Evolutionary conservation across 2,329 filamentous ascomycete species (phyloP).

Genomic region (Lecanicillium sp.): DNA sequence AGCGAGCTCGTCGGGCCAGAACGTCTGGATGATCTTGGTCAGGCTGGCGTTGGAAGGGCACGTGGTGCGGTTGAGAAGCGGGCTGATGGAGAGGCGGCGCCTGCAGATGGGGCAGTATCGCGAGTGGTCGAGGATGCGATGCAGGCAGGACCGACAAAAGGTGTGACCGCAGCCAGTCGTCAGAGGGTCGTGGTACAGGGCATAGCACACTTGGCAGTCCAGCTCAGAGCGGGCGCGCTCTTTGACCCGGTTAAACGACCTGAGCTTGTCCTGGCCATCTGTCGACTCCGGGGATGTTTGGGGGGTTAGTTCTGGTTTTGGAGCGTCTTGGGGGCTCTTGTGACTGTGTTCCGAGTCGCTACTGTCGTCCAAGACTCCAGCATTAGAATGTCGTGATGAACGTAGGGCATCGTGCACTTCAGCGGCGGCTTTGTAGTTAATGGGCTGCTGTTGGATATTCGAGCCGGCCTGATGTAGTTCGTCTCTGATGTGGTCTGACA

Average conservation of each 20-base stretch:
- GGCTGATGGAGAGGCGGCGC: slow-evolving; percentile 49
- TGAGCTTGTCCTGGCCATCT: too few relatives aligned
- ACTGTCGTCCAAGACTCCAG: too few relatives aligned
- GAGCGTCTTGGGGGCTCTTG: background rate
- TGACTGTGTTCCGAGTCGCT: background rate
- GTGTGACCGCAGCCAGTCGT: slow-evolving; percentile 87
- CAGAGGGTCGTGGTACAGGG: slow-evolving; percentile 71
- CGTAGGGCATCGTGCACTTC: background rate
- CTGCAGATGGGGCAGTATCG: slow-evolving; percentile 77
- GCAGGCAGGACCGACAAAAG: slow-evolving; percentile 75
- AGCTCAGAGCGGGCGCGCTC: slow-evolving; percentile 61
- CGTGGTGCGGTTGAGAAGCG: slow-evolving; percentile 33
- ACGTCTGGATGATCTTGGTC: slow-evolving; percentile 53
- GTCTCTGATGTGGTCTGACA: slow-evolving; percentile 54
- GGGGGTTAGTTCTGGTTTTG: background rate
- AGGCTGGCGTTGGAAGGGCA: slow-evolving; percentile 58
- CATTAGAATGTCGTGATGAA: background rate
- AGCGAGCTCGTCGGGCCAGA: slow-evolving; percentile 64
- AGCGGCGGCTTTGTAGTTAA: background rate
- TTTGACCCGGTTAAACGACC: slow-evolving; percentile 49
- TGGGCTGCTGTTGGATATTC: background rate
- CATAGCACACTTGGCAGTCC: slow-evolving; percentile 86
- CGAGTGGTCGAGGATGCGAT: slow-evolving; percentile 70
- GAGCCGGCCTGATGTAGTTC: slow-evolving; percentile 33
- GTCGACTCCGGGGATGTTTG: background rate